Evolutionary conservation across 257 asterid species (phyloP).

Genomic region (Paraleonurus japonicus): DNA sequence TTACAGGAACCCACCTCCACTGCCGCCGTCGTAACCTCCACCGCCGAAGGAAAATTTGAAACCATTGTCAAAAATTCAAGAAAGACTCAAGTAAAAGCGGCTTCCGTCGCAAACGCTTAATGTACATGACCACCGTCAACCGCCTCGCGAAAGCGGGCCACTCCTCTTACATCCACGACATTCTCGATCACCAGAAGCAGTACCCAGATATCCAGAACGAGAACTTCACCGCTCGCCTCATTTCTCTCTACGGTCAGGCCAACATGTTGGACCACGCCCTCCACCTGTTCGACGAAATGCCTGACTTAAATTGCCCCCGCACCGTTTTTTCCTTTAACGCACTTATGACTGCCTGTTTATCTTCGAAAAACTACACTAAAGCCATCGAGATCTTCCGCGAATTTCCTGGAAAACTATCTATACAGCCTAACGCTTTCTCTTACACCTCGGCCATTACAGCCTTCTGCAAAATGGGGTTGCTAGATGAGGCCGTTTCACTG

Average conservation of each 20-base stretch:
- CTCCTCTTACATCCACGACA: conserved; percentile 27
- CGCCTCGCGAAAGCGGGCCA: conserved; percentile 31
- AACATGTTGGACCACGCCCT: conserved; percentile 44
- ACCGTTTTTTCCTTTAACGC: conserved; percentile 49
- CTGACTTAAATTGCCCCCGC: conserved; percentile 43
- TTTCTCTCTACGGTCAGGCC: conserved; percentile 41
- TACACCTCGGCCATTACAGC: conserved; percentile 39
- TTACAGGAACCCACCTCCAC: background rate
- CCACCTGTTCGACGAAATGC: conserved; percentile 60
- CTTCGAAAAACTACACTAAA: conserved; percentile 32
- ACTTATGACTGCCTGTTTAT: conserved; percentile 42
- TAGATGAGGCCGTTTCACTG: conserved; percentile 42
- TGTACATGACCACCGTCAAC: conserved; percentile 15
- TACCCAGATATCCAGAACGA: conserved; percentile 33
- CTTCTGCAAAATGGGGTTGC: conserved; percentile 33
- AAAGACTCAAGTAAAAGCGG: conserved; percentile 13
- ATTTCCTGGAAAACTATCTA: conserved; percentile 26
- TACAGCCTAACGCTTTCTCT: conserved; percentile 45
- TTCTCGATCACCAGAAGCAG: conserved; percentile 38
- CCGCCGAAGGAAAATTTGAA: background rate
- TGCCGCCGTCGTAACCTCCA: background rate
- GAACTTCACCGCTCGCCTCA: conserved; percentile 33
- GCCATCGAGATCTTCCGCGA: conserved; percentile 33
- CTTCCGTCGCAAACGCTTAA: conserved; percentile 21
- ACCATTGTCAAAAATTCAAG: conserved; percentile 29